A percentile compares a stretch with the other conserved stretches of the same genome.
phyloP scores from a whole-genome alignment of 73 alveolate species.

The Paraurostyla sp. region DNA sequence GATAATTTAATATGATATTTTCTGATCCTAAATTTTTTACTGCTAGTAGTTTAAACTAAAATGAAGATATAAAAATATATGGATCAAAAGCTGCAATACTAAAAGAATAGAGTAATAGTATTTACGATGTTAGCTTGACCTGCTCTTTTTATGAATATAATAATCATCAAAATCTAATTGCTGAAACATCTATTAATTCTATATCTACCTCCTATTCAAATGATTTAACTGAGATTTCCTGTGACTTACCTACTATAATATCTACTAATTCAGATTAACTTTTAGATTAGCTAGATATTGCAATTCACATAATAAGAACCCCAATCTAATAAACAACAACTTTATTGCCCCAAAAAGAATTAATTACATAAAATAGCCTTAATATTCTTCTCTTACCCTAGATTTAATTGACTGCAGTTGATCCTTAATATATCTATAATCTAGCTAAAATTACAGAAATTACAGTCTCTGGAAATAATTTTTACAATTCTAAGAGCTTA shows the following conservation, averaged over 20 bases:
- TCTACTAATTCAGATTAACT: not conserved
- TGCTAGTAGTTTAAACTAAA: not conserved
- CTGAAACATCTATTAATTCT: not conserved
- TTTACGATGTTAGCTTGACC: not conserved
- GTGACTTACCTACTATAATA: not conserved
- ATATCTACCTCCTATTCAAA: not conserved
- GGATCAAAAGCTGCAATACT: not conserved
- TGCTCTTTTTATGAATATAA: not conserved
- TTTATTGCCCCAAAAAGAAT: not conserved
- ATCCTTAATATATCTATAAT: constrained; percentile 22
- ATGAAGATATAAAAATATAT: not conserved
- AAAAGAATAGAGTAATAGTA: not conserved
- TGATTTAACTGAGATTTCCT: not conserved
- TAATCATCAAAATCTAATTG: not conserved
- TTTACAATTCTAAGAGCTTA: not conserved
- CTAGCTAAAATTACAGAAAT: not conserved
- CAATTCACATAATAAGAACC: not conserved
- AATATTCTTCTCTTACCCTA: not conserved
- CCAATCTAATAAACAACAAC: not conserved
- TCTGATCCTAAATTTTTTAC: constrained; percentile 1
- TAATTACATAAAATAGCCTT: not conserved
- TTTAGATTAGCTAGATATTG: not conserved
- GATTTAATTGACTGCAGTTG: not conserved
- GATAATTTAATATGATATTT: not conserved
- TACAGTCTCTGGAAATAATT: not conserved